Base-by-base conservation (phyloP, 2,329 filamentous ascomycete species). In the Xylariaceae sp. region DNA sequence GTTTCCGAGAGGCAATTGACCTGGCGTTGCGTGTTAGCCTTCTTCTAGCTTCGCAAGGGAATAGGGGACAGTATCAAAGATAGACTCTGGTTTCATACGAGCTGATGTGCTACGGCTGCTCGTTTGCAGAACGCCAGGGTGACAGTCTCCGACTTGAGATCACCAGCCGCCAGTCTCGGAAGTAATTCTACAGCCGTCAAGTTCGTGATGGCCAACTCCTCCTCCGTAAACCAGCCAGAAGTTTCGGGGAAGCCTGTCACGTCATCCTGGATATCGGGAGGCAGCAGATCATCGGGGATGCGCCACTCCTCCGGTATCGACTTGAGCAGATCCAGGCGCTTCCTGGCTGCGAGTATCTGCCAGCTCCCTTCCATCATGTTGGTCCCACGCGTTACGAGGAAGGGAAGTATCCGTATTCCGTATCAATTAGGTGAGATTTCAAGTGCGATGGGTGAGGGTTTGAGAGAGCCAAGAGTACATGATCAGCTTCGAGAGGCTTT, bases 281-380 rank as follows among this genome's bases (percentile, higher is more conserved):
- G 85, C 0, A 86, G 67, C 49, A 85, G 71, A 52, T 78, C 68
- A 4, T 71, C 69, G 0, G 84, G 82, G 4, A 88, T 77, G 55
- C 77, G 75, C 80, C 83, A 87, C 67, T 86, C 79, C 1, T 74
- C 57, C 0, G 85, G 84, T 56, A 88, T 84, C 0, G 80, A 80
- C 49, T 73, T 70, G 4, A 63, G 64, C 4, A 81, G 73, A 4
- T 74, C 70, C 49, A 74, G 71, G 30, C 78, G 74, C 67, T 81
- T 81, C 56, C 71, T 70, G n/a, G 73, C 74, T 2, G 72, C 74
- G 23, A 77, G 69, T 3, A 71, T 65, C 65, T 80, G 73, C 78
- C 79, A 81, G 10, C 61, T 67, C 48, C 51, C 63, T 4, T 62
- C 62, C 66, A 68, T 71, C 37, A 61, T 58, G 39, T 39, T 17